Conservation (phyloP, 2,329 filamentous ascomycete species). For the Fusarium camptoceras region DNA sequence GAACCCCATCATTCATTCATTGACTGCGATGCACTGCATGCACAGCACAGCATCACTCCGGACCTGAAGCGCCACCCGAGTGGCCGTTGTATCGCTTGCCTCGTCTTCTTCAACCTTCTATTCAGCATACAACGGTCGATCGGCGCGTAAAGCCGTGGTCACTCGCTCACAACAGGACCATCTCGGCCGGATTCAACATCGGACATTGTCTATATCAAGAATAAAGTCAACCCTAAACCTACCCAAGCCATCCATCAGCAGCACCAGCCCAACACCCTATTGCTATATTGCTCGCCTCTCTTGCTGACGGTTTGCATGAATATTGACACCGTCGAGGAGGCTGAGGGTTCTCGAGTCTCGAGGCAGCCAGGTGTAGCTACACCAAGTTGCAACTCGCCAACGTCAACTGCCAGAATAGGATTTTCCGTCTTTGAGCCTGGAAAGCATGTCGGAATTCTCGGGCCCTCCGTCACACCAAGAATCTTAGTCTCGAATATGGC, state of each 20-base stretch:
- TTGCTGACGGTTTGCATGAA: slow-evolving; percentile 24
- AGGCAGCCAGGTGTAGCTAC: neutral
- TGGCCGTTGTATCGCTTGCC: neutral
- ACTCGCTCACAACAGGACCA: slow-evolving; percentile 6
- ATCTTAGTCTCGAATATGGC: neutral
- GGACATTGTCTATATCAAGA: slow-evolving; percentile 29
- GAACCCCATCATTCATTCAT: neutral
- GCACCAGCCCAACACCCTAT: slow-evolving; percentile 26
- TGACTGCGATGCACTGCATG: neutral
- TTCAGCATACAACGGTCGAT: slow-evolving; percentile 12
- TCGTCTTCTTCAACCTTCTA: slow-evolving; percentile 3
- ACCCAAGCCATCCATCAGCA: slow-evolving; percentile 25
- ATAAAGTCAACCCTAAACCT: slow-evolving; percentile 17
- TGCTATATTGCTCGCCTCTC: slow-evolving; percentile 3
- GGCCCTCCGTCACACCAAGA: slow-evolving; percentile 2
- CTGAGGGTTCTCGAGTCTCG: neutral
- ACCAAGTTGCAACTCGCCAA: neutral
- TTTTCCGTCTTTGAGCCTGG: neutral
- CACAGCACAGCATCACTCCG: slow-evolving; percentile 1
- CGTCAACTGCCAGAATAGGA: slow-evolving; percentile 11
- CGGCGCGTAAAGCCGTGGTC: slow-evolving; percentile 27
- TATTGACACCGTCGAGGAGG: slow-evolving; percentile 6
- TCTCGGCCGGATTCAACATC: slow-evolving; percentile 20
- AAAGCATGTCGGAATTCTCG: slow-evolving; percentile 18
- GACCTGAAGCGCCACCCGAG: slow-evolving; percentile 17